These are phyloP conservation scores for Paragyromitra xinjiangensis DNA, from an alignment of 495 filamentous ascomycete genomes.

Conservation along the genomic window DNA sequence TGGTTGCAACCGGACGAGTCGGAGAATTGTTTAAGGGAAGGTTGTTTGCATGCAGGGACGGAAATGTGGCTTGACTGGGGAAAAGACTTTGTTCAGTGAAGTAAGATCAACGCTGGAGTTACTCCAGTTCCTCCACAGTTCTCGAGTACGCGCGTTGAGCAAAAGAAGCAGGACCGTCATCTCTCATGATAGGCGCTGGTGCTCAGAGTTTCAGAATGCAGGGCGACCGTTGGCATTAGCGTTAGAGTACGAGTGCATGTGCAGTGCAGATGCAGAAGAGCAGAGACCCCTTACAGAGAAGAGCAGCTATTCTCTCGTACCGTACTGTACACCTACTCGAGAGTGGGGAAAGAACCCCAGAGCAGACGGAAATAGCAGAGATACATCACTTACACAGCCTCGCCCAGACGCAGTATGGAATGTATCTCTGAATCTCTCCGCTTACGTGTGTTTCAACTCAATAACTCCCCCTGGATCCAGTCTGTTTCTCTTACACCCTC, in stretches of 20 bases:
- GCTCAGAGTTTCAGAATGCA: neutral
- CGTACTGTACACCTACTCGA: too few relatives aligned
- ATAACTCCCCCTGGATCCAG: conserved; percentile 7
- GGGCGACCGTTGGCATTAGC: neutral
- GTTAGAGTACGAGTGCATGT: too few relatives aligned
- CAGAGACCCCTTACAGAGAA: too few relatives aligned
- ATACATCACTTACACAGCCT: neutral
- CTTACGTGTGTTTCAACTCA: conserved; percentile 14
- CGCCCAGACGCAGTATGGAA: too few relatives aligned
- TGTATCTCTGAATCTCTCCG: neutral
- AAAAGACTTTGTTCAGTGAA: neutral
- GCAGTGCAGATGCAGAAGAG: neutral
- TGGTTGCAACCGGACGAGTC: neutral
- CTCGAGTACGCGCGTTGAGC: neutral
- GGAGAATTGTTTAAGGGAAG: conserved; percentile 4
- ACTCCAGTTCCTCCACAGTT: neutral
- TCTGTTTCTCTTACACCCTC: neutral
- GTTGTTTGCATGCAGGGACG: neutral
- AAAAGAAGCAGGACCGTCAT: neutral
- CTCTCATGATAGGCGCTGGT: neutral
- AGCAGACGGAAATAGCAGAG: neutral
- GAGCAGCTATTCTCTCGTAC: too few relatives aligned
- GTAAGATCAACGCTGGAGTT: neutral
- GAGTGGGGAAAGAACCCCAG: too few relatives aligned
- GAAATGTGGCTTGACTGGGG: neutral